Base-by-base conservation (phyloP, 352 stramenopile species). In the Chrysophaeum taylorii region DNA sequence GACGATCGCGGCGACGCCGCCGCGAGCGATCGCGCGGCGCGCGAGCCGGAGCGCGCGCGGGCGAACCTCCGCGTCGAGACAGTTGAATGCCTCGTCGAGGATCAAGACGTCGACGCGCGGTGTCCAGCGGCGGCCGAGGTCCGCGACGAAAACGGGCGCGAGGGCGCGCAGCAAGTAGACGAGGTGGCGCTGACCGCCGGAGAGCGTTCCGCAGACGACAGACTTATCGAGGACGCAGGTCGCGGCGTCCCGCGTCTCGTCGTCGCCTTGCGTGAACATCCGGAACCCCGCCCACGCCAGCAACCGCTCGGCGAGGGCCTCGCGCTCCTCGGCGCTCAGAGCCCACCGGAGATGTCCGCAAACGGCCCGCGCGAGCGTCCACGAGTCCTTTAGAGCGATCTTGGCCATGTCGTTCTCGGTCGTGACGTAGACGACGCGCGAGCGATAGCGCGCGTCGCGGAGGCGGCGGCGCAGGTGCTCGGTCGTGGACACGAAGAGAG, bases 181-280 rank as follows among this genome's bases (percentile, higher is more conserved):
- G 57, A 66, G 57, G 33, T 66, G 57, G 35, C 57, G 57, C 57
- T 66, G 57, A 23, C 57, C 57, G 33, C 57, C 57, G 57, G 14
- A 38, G 2, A 66, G 57, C 2, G 57, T 16, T 9, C 57, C 57
- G 35, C 57, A 66, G 12, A 36, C 45, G 35, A 66, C 7, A 23
- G 5, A 18, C 57, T 27, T 35, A 36, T 66, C 57, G 12, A 0
- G 5, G 31, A 43, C 14, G 57, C 16, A 45, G 2, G 35, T 31
- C 1, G 27, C 4, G 1, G 57, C 2, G 57, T 42, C 35, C 16
- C 33, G 33, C 16, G 25, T 29, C 33, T 45, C 57, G 12, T 42
- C 57, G 57, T 36, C 57, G 15, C 2, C 14, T 9, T 60, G 18
- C 5, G 12, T 4, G 57, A 45, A 66, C 57, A 41, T 42, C 16